These are phyloP conservation scores for Dictyophora rubrovolvata DNA, from an alignment of 768 basidiomycete species.

Conservation along the genomic window DNA sequence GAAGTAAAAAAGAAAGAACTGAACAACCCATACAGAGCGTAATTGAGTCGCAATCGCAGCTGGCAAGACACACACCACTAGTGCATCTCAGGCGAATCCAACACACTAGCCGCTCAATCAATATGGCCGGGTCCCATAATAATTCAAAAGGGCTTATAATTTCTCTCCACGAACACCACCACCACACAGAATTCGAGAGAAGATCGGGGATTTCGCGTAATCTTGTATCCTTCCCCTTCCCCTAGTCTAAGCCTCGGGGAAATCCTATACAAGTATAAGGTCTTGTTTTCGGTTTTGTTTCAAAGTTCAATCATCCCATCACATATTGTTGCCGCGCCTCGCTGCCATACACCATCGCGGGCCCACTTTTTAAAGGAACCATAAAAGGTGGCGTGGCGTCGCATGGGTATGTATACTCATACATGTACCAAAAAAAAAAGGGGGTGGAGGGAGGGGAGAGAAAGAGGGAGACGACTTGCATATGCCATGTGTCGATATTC, in stretches of 20 bases:
- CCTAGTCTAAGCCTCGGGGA: too few relatives aligned
- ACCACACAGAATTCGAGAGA: too few relatives aligned
- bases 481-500: background rate
- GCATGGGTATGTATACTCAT: background rate
- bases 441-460: background rate
- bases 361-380: background rate
- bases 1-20: background rate
- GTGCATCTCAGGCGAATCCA: background rate
- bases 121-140: background rate
- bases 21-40: background rate
- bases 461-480: too few relatives aligned
- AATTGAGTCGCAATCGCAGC: background rate
- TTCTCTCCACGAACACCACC: background rate
- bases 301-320: background rate
- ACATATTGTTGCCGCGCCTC: background rate
- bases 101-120: background rate
- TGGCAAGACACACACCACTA: background rate
- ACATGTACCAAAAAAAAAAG: background rate
- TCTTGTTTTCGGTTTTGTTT: background rate
- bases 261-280: too few relatives aligned
- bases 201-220: too few relatives aligned
- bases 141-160: background rate
- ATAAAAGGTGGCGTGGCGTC: background rate
- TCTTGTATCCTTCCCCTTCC: too few relatives aligned
- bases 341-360: background rate